Base-by-base conservation (phyloP, 768 basidiomycete genomes). In the Mycena epipterygia region DNA sequence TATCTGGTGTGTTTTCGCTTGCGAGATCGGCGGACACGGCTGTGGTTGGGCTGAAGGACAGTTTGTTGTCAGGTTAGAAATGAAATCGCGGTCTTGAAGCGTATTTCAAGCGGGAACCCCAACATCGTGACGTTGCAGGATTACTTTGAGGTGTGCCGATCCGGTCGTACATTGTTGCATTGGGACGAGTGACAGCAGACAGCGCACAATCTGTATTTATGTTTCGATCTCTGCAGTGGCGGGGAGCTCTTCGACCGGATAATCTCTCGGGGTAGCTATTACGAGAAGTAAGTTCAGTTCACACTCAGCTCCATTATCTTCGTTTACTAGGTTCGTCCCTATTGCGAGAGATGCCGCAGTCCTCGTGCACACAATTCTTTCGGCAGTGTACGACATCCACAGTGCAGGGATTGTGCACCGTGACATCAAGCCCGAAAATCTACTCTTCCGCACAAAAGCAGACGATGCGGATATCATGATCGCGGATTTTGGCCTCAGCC, bases 191-290 rank as follows among this genome's bases (percentile, higher is more conserved):
- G 51, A 53, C 30, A 5, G 51, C 74, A 95, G 93, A 98, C 96
- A 33, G 83, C 95, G 12, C 94, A 97, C 81, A 98, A 97, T 76
- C 88, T 98, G 53, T 96, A 98, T 81, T 92, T 98, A 64, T 92
- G 92, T 74, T 98, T 98, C 81, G 97, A 99, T 81, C 90, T 98
- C 12, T 99, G 97, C 84, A 96, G 95, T 2, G 96, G 97, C 60
- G 97, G 97, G 48, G 97, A 99, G 81, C 90, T 99, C n/a, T 99
- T 99, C 76, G 97, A 99, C 81, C 89, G 97, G 58, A 99, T 99
- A 85, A 98, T 97, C 78, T 95, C 96, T 32, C 95, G 96, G 81
- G 96, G 96, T 58, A 95, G 95, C 79, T 99, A 98, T 81, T 96
- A 95, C 77, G 97, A 99, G 83, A 91, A 90, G 95, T 95, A 73